Evolutionary conservation across 108 stramenopile genomes (phyloP), one percentile per base, ranked within the genome.

Genomic region (Cyclotella sp.): DNA sequence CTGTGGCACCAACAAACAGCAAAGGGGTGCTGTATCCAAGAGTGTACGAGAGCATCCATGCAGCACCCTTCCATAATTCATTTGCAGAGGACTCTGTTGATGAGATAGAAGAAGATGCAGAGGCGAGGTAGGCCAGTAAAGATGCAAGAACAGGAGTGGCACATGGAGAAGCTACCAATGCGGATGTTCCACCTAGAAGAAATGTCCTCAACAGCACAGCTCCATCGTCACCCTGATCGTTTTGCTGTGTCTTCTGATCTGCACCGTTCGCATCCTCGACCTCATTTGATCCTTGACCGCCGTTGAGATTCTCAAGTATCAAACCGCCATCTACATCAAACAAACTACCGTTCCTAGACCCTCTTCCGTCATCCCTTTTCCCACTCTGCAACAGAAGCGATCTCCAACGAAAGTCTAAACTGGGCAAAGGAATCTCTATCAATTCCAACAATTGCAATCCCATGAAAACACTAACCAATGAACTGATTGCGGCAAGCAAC

Each of bases 141-240:
- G 88, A 89, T 27, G 93, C 88, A 61, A 94, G 64, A 12, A 94
- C 93, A 13, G 93, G 93, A 12, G 90, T 94, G 18, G 93, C 93
- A 78, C 90, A 94, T 14, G 93, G 91, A 45, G 86, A 87, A 24
- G 93, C 89, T 0, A 94, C 89, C 54, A 94, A 46, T 4, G 93
- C 93, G 29, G 88, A 89, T 3, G 89, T 90, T 24, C 93, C 93
- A n/a, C 93, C 93, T 41, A 94, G 72, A 14, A 94, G 71, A 77
- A 92, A 94, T 14, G 87, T 92, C 45, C 90, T 89, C 55, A 91
- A 59, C 2, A 91, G 77, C 12, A 85, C 85, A 13, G 65, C 63
- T 16, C 70, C 14, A 19, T 81, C 69, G 9, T 74, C 61, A 44
- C 24, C 29, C n/a, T 47, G 19, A 66, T n/a, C 13, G 45, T 24